Conservation (phyloP, 305 asterid species). For the Fraxinus velutina region DNA sequence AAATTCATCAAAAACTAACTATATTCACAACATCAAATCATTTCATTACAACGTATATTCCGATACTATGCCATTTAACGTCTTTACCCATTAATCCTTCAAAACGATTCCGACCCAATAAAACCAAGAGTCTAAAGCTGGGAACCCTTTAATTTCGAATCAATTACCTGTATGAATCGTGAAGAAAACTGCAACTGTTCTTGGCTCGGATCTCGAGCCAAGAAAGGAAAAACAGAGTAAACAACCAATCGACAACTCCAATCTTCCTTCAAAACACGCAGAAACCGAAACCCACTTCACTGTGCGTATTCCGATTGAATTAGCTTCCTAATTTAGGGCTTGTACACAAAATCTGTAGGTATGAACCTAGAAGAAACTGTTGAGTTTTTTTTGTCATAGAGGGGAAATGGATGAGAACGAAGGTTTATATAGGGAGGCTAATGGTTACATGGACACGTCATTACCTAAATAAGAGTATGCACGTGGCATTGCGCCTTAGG, state of each 20-base stretch:
- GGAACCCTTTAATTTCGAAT: neutral
- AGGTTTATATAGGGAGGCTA: conserved; percentile 57
- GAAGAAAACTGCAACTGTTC: conserved; percentile 38
- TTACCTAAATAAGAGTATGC: conserved; percentile 30
- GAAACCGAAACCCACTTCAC: conserved; percentile 23
- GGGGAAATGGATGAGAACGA: conserved; percentile 59
- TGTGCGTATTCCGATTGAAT: conserved; percentile 18
- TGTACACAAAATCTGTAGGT: neutral
- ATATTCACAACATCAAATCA: neutral
- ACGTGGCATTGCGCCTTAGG: conserved; percentile 51
- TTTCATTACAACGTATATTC: conserved; percentile 15
- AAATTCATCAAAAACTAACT: neutral
- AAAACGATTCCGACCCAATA: neutral
- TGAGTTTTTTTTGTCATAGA: conserved; percentile 14
- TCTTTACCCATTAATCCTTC: neutral
- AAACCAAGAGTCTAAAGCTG: neutral
- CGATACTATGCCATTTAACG: neutral
- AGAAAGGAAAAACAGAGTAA: conserved; percentile 33
- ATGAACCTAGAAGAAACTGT: conserved; percentile 13
- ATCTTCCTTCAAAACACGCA: conserved; percentile 35
- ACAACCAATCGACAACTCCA: conserved; percentile 35
- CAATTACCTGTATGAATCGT: conserved; percentile 33
- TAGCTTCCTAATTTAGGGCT: conserved; percentile 11
- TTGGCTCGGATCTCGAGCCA: conserved; percentile 93
- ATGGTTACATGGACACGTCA: conserved; percentile 53